These are phyloP conservation scores for Myxozyma neotropica DNA, from an alignment of 805 yeast genomes.

Conservation along the genomic window DNA sequence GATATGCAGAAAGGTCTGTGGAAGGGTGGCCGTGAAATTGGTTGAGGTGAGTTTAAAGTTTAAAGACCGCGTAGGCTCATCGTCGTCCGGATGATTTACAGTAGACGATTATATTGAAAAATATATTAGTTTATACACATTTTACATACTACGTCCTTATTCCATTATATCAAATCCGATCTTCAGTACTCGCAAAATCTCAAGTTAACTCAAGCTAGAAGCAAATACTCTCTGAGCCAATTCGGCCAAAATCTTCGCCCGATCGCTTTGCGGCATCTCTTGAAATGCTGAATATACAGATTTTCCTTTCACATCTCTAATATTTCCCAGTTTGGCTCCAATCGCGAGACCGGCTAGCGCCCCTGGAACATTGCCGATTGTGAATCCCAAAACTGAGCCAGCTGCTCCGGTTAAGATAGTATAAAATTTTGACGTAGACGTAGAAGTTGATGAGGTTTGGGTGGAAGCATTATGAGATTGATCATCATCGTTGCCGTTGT, in stretches of 20 bases:
- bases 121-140: too few relatives aligned
- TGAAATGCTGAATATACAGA: slow-evolving; percentile 33
- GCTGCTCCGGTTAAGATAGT: slow-evolving; percentile 28
- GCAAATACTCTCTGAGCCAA: slow-evolving; percentile 25
- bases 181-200: not conserved
- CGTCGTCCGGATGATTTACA: too few relatives aligned
- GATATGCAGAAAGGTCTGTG: too few relatives aligned
- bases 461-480: not conserved
- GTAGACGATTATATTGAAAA: too few relatives aligned
- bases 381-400: slow-evolving; percentile 36
- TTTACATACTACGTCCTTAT: too few relatives aligned
- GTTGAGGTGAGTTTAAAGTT: not conserved
- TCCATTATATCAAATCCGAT: too few relatives aligned
- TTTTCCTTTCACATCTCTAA: slow-evolving; percentile 33
- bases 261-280: slow-evolving; percentile 29
- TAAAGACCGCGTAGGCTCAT: too few relatives aligned
- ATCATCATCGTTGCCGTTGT: not conserved
- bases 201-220: not conserved
- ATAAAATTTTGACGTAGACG: slow-evolving; percentile 11
- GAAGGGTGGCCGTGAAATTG: not conserved
- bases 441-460: not conserved
- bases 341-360: slow-evolving; percentile 35
- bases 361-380: slow-evolving; percentile 36
- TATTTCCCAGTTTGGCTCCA: slow-evolving; percentile 35
- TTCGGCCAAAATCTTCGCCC: slow-evolving; percentile 26